Evolutionary conservation across 164 flowering plant genomes (phyloP), one percentile per base, ranked within the genome.

Genomic region (Vitis rotundifolia): DNA sequence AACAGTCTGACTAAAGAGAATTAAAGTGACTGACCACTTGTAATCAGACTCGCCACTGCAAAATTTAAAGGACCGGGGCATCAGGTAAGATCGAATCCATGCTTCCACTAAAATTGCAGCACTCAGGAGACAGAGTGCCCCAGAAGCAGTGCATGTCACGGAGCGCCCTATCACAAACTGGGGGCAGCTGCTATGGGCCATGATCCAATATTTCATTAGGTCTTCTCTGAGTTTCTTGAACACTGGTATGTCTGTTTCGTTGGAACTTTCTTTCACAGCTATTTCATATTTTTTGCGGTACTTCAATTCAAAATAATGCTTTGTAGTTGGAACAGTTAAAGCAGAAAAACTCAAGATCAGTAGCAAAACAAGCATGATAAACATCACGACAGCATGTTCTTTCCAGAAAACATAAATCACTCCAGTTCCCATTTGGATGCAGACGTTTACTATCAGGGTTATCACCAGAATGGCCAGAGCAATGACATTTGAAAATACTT

Each of bases 121-220:
- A 66, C 82, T 64, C 8, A 88, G 59, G n/a, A 88, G 79, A 64
- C 88, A 84, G 52, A 83, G 51, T 1, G 83, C 85, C 29, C 90
- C 90, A 0, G 88, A 80, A 47, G 90, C 87, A 16, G 81, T 78
- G 67, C 85, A 81, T 0, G 83, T 79, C n/a, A 78, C 92, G 0
- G 81, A 86, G 19, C 91, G 80, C 12, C 78, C 92, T 62, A 84
- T 67, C 63, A 88, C 96, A 67, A 86, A 85, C 61, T 87, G 92
- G 15, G 90, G 92, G 70, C 77, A 75, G 49, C 76, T 31, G 11
- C 90, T 84, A 58, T 81, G 83, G 37, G 90, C 88, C 90, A 90
- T 90, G 86, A 85, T 80, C 91, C 91, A 87, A 60, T 63, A 81
- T 52, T 77, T 85, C 58, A 49, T 73, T 28, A 90, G 49, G 56